A percentile compares a stretch with the other conserved stretches of the same genome.
Evolutionary conservation across 129 eudicot species (phyloP).

Genomic region (Lactuca sativa): DNA sequence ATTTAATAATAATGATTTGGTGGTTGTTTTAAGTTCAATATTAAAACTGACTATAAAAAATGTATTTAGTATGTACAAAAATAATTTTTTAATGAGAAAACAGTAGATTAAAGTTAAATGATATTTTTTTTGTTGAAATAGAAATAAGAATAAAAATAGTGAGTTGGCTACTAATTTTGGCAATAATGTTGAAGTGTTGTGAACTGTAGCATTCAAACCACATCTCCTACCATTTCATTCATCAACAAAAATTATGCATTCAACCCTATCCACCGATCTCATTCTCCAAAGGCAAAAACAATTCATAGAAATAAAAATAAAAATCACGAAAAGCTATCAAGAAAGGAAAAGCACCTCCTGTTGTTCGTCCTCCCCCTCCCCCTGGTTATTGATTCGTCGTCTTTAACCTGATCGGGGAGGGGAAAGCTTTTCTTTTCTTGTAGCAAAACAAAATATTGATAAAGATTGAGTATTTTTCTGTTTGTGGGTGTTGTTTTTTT

Average conservation of each 20-base stretch:
- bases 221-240: not conserved
- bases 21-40: too few relatives aligned
- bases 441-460: not conserved
- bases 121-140: not conserved
- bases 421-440: slow-evolving; percentile 19
- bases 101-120: too few relatives aligned
- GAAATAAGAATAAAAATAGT: not conserved
- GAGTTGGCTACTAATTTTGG: not conserved
- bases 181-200: not conserved
- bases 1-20: too few relatives aligned
- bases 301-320: not conserved
- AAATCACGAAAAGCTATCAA: slow-evolving; percentile 32
- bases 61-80: too few relatives aligned
- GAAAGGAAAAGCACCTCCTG: slow-evolving; percentile 33
- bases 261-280: slow-evolving; percentile 2
- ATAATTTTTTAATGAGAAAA: too few relatives aligned
- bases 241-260: not conserved
- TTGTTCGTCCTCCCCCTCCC: slow-evolving; percentile 22
- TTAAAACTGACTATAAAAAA: too few relatives aligned
- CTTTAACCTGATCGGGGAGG: slow-evolving; percentile 43
- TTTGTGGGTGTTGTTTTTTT: slow-evolving; percentile 12
- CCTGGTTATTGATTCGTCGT: slow-evolving; percentile 33
- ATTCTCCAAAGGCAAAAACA: not conserved
- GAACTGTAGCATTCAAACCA: slow-evolving; percentile 2
- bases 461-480: slow-evolving; percentile 11